Conservation (phyloP, 2,329 filamentous ascomycete genomes). For the Daldinia sp. region DNA sequence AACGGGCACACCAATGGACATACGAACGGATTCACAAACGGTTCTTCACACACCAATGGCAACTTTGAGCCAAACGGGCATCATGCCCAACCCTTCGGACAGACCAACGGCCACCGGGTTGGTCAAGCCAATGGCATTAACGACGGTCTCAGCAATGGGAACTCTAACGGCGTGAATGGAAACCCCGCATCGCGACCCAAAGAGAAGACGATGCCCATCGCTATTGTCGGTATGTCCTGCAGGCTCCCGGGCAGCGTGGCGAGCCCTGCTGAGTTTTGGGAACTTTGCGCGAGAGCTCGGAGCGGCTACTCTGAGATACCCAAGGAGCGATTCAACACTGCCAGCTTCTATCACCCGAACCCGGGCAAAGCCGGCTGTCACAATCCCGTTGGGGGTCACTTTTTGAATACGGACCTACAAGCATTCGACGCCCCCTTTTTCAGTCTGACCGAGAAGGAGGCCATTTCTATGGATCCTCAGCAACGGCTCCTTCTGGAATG, state of each 20-base stretch:
- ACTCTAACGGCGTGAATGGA: conserved; percentile 21
- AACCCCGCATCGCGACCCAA: conserved; percentile 8
- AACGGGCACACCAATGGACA: conserved; percentile 42
- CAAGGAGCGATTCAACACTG: conserved; percentile 56
- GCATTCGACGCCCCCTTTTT: conserved; percentile 63
- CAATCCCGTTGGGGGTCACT: conserved; percentile 49
- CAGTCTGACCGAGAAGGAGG: conserved; percentile 60
- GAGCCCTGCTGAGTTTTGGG: conserved; percentile 51
- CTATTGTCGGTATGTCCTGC: conserved; percentile 50
- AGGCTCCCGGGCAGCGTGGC: conserved; percentile 49
- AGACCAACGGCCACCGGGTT: conserved; percentile 23
- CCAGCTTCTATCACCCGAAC: conserved; percentile 47
- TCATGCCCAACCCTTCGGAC: conserved; percentile 13
- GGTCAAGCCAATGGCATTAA: conserved; percentile 6
- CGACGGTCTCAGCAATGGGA: conserved; percentile 1
- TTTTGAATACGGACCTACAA: conserved; percentile 55
- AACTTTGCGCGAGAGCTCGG: conserved; percentile 49
- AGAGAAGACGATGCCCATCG: conserved; percentile 44
- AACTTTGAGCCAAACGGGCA: conserved; percentile 21
- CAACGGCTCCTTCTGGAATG: conserved; percentile 62
- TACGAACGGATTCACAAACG: conserved; percentile 37
- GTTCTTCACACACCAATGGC: conserved; percentile 25
- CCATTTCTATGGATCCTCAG: conserved; percentile 61
- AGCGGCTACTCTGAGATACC: conserved; percentile 49
- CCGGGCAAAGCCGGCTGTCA: conserved; percentile 48